Evolutionary conservation across 768 basidiomycete genomes (phyloP).

Genomic region (Pleurotus pulmonarius): DNA sequence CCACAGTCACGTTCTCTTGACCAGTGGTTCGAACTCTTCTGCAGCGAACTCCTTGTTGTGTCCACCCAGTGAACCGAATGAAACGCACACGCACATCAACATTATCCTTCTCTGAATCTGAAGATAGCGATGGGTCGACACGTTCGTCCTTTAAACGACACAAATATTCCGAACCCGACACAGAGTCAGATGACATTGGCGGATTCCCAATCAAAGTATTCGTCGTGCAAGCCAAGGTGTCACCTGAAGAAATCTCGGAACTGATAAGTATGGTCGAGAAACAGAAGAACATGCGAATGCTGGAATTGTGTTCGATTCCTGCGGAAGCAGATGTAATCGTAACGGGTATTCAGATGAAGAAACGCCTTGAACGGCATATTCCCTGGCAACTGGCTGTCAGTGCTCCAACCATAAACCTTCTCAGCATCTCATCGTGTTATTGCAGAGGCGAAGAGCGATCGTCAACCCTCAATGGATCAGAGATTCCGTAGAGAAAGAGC

Average conservation of each 20-base stretch:
- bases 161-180: conserved; percentile 3
- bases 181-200: conserved; percentile 4
- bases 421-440: conserved; percentile 6
- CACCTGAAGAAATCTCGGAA: conserved; percentile 22
- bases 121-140: not conserved
- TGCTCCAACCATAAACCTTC: conserved; percentile 10
- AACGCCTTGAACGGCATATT: conserved; percentile 68
- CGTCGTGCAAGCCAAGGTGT: conserved; percentile 21
- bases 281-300: not conserved
- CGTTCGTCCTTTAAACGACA: conserved; percentile 1
- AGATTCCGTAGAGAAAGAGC: conserved; percentile 46
- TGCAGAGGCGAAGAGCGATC: conserved; percentile 59
- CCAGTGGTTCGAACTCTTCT: too few species aligned
- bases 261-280: conserved; percentile 33
- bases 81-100: too few species aligned
- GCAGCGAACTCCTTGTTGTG: too few species aligned
- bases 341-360: conserved; percentile 62
- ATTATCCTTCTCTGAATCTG: too few species aligned
- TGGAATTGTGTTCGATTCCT: conserved; percentile 34
- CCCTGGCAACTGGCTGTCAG: conserved; percentile 63
- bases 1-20: too few species aligned
- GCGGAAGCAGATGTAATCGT: conserved; percentile 62
- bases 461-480: conserved; percentile 72
- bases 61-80: too few species aligned
- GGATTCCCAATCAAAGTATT: conserved; percentile 15